phyloP scores from a whole-genome alignment of 352 stramenopile species.

The Phytophthora hibernalis region DNA sequence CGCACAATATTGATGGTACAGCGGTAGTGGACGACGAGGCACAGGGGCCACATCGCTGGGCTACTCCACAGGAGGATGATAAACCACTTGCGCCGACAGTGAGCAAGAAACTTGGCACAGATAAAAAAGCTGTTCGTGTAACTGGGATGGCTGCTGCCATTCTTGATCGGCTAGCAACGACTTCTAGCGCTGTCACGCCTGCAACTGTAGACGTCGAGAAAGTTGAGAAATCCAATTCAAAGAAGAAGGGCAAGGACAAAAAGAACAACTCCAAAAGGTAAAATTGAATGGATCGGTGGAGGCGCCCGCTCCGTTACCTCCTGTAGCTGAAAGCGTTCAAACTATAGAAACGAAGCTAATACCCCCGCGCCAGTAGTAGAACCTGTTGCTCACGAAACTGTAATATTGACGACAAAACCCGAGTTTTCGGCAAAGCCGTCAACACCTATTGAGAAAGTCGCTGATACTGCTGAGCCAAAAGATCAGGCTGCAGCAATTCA shows the following conservation, averaged over 20 bases:
- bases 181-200: conserved; percentile 10
- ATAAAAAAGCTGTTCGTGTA: conserved; percentile 64
- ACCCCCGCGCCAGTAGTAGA: neutral
- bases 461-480: neutral
- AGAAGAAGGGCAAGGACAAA: conserved; percentile 42
- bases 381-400: neutral
- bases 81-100: conserved; percentile 40
- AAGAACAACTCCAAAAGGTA: conserved; percentile 32
- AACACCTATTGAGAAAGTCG: neutral
- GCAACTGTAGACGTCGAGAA: conserved; percentile 25
- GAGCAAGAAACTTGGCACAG: conserved; percentile 59
- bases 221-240: conserved; percentile 26
- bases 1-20: conserved; percentile 85
- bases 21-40: conserved; percentile 65
- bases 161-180: conserved; percentile 50
- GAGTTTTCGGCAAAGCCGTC: neutral
- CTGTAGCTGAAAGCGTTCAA: neutral
- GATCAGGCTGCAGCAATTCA: neutral
- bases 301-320: neutral
- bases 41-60: conserved; percentile 51
- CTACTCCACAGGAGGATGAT: conserved; percentile 35
- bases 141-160: conserved; percentile 72
- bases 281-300: conserved; percentile 20
- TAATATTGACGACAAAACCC: neutral
- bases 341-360: conserved; percentile 5